A percentile compares a stretch with the other conserved stretches of the same genome.
These are phyloP conservation scores for Pluteus cervinus DNA, from an alignment of 768 basidiomycete genomes.

Conservation along the genomic window DNA sequence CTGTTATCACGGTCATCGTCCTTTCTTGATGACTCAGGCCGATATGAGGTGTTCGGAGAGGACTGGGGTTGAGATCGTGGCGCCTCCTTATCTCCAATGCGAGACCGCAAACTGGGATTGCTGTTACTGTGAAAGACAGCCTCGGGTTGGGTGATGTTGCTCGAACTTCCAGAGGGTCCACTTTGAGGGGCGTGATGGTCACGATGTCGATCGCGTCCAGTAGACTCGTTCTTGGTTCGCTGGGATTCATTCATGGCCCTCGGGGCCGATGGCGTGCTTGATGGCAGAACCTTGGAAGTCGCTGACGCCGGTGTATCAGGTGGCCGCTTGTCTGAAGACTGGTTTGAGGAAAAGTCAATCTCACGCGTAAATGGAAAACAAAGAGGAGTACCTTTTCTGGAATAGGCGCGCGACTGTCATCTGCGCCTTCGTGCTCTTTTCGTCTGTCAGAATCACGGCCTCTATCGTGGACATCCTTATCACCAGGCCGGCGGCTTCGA, in stretches of 20 bases:
- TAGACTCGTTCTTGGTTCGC: conserved; percentile 9
- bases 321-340: conserved; percentile 11
- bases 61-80: conserved; percentile 31
- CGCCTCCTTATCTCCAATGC: conserved; percentile 57
- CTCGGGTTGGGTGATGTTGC: conserved; percentile 14
- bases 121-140: conserved; percentile 6
- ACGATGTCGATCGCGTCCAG: conserved; percentile 15
- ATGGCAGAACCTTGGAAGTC: conserved; percentile 6
- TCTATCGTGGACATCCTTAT: conserved; percentile 67
- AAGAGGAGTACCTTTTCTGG: conserved; percentile 50
- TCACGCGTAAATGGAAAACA: background rate
- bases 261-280: conserved; percentile 13
- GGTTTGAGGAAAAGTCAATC: conserved; percentile 3
- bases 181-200: conserved; percentile 12
- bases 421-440: conserved; percentile 54
- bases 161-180: conserved; percentile 9
- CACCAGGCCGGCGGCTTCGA: conserved; percentile 54
- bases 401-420: conserved; percentile 41
- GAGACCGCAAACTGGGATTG: conserved; percentile 29
- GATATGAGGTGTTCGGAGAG: conserved; percentile 36
- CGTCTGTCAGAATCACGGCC: conserved; percentile 62
- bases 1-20: conserved; percentile 65
- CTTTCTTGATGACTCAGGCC: conserved; percentile 35
- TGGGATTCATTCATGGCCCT: conserved; percentile 13
- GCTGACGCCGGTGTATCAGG: conserved; percentile 12